These are phyloP conservation scores for Didymella arachidicola DNA, from an alignment of 2,329 filamentous ascomycete genomes.

Conservation along the genomic window DNA sequence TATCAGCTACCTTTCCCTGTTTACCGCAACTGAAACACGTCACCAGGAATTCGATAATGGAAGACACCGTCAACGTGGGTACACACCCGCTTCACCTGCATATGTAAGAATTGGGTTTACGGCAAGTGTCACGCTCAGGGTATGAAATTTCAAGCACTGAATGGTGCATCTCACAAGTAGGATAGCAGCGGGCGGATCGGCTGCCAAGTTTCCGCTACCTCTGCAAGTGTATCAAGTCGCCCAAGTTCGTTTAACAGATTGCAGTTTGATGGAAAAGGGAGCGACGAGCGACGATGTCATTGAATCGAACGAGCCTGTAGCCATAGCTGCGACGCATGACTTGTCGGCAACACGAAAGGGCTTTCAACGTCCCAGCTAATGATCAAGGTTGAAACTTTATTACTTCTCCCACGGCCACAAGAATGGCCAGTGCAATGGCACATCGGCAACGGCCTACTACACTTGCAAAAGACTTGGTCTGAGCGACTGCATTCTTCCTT, in stretches of 20 bases:
- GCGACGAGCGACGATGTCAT: slow-evolving; percentile 10
- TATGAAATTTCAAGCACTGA: neutral
- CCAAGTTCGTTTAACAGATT: slow-evolving; percentile 14
- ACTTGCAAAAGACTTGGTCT: slow-evolving; percentile 25
- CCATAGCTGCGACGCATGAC: slow-evolving; percentile 30
- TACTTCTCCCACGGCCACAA: slow-evolving; percentile 27
- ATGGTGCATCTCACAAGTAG: neutral
- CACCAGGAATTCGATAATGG: slow-evolving; percentile 1
- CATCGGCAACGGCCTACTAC: slow-evolving; percentile 24
- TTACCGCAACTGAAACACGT: slow-evolving; percentile 10
- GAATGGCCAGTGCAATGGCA: slow-evolving; percentile 25
- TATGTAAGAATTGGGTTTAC: slow-evolving; percentile 6
- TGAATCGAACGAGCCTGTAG: slow-evolving; percentile 15
- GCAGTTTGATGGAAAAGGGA: slow-evolving; percentile 7
- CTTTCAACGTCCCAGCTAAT: slow-evolving; percentile 25
- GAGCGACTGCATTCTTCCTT: slow-evolving; percentile 27
- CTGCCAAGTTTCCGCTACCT: slow-evolving; percentile 15
- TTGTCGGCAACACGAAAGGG: slow-evolving; percentile 26
- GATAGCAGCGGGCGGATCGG: slow-evolving; percentile 25
- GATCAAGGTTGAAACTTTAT: slow-evolving; percentile 31
- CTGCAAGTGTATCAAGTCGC: slow-evolving; percentile 23
- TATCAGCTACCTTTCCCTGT: slow-evolving; percentile 4
- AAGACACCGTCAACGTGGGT: neutral
- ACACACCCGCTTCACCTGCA: slow-evolving; percentile 13
- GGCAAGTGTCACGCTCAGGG: slow-evolving; percentile 2